phyloP scores from a whole-genome alignment of 257 asterid species.

The Paulownia fortunei region DNA sequence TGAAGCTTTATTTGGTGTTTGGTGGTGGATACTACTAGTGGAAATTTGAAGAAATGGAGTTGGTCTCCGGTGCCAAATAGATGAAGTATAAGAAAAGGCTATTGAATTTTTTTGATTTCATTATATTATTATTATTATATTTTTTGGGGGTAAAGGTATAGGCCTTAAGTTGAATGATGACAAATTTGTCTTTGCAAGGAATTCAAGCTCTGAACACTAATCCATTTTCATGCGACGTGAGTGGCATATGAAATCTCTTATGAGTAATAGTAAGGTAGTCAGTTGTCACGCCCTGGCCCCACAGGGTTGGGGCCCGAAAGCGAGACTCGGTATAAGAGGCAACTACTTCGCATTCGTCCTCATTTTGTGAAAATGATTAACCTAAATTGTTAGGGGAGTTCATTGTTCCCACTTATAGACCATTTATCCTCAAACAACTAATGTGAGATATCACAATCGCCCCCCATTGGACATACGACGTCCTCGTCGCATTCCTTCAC shows the following conservation, averaged over 20 bases:
- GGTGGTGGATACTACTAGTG: background rate
- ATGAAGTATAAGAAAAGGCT: background rate
- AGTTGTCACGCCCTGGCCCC: background rate
- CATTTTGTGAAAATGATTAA: too few relatives aligned
- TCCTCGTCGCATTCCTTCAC: too few relatives aligned
- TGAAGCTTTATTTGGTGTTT: conserved; percentile 17
- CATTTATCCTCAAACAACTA: too few relatives aligned
- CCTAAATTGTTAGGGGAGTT: too few relatives aligned
- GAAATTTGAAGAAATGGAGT: background rate
- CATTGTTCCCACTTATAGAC: too few relatives aligned
- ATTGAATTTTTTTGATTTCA: background rate
- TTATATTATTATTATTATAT: background rate
- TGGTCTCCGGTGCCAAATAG: background rate
- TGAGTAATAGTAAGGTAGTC: background rate
- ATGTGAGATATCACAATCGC: too few relatives aligned
- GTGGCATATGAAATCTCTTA: background rate
- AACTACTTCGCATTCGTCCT: too few relatives aligned
- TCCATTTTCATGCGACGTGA: background rate
- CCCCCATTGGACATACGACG: too few relatives aligned
- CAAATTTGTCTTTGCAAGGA: conserved; percentile 4
- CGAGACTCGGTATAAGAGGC: too few relatives aligned
- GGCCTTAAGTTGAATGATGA: background rate
- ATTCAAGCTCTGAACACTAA: conserved; percentile 12
- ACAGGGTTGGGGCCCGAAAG: too few relatives aligned
- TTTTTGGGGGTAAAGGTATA: background rate